Evolutionary conservation across 2,329 filamentous ascomycete species (phyloP).

Genomic region (Neopestalotiopsis rosae): DNA sequence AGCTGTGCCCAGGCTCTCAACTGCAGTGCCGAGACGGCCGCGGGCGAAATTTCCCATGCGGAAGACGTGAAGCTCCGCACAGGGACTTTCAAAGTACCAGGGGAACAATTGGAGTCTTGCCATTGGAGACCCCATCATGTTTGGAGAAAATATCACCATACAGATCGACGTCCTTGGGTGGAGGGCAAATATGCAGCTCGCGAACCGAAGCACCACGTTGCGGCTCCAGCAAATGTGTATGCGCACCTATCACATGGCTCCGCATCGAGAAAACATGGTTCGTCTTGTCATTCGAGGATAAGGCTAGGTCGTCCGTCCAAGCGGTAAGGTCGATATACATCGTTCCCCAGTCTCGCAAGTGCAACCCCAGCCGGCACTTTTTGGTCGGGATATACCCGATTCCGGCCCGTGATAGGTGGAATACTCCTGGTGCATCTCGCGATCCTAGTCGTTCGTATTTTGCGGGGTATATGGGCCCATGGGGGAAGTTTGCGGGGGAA

Average conservation of each 20-base stretch:
- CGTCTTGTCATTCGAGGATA: neutral
- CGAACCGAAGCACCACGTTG: conserved; percentile 5
- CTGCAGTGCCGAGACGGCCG: neutral
- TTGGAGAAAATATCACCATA: neutral
- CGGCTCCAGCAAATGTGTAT: conserved; percentile 4
- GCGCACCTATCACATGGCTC: conserved; percentile 13
- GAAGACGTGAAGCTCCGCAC: neutral
- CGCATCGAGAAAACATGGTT: neutral
- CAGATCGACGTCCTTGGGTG: neutral
- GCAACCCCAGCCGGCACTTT: neutral
- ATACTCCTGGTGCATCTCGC: neutral
- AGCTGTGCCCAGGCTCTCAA: neutral
- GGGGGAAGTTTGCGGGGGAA: neutral
- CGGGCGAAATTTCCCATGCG: neutral
- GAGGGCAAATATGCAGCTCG: neutral
- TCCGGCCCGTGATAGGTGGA: neutral
- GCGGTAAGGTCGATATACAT: conserved; percentile 9
- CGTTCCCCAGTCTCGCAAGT: neutral
- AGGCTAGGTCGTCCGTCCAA: neutral
- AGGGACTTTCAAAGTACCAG: neutral
- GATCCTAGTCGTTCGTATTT: neutral
- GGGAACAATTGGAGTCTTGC: conserved; percentile 6
- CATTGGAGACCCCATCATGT: neutral
- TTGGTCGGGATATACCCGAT: neutral
- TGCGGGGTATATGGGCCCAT: neutral